Evolutionary conservation across 345 rosid genomes (phyloP).

Genomic region (Euphorbia pulcherrima): DNA sequence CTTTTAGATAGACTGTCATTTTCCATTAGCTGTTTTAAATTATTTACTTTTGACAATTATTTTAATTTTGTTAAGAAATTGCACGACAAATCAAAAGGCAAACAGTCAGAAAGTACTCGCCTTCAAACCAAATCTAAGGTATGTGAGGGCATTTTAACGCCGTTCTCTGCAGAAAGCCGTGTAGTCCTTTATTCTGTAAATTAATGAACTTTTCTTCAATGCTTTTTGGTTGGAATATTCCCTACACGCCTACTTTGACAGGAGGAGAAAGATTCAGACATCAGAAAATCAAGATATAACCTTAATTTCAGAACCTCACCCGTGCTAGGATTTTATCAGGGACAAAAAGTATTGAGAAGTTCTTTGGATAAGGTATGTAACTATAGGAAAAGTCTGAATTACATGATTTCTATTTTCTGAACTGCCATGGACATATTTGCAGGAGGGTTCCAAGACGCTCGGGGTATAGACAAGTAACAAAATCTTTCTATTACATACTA

Average conservation of each 20-base stretch:
- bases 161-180: neutral
- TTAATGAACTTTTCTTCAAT: neutral
- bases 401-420: neutral
- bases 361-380: conserved; percentile 41
- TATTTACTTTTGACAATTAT: conserved; percentile 2
- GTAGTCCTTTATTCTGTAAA: conserved; percentile 1
- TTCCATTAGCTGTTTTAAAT: conserved; percentile 4
- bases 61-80: conserved; percentile 40
- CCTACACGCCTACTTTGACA: conserved; percentile 16
- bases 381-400: neutral
- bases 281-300: conserved; percentile 38
- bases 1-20: neutral
- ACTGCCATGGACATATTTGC: conserved; percentile 5
- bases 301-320: conserved; percentile 42
- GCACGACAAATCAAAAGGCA: conserved; percentile 37
- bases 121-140: conserved; percentile 51
- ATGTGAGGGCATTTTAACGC: neutral
- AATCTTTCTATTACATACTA: conserved; percentile 12
- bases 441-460: conserved; percentile 38
- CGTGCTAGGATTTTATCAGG: conserved; percentile 33
- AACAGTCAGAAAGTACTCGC: conserved; percentile 26
- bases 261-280: conserved; percentile 43
- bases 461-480: conserved; percentile 17
- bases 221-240: neutral
- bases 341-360: conserved; percentile 30